Conservation (phyloP, 2,329 filamentous ascomycete species). For the Rugonectria rugulosa region DNA sequence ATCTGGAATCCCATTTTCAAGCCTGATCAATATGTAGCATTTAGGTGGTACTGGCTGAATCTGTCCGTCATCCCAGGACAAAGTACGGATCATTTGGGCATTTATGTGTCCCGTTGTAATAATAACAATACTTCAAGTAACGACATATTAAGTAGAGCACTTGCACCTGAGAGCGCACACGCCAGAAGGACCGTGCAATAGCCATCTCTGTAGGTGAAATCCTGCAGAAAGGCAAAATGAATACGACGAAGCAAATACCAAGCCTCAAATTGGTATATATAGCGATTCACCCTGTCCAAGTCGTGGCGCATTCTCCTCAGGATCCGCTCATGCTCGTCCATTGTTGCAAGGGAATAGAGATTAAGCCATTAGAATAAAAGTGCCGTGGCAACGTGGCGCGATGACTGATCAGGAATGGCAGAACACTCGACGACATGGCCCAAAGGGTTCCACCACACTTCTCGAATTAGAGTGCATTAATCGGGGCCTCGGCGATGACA, state of each 20-base stretch:
- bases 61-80: no score
- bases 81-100: no score
- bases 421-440: constrained; percentile 14
- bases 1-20: neutral
- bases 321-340: neutral
- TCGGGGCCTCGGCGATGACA: constrained; percentile 6
- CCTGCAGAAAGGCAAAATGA: no score
- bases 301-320: no score
- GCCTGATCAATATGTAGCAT: neutral
- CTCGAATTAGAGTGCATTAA: constrained; percentile 2
- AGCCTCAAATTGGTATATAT: no score
- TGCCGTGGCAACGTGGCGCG: constrained; percentile 40
- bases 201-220: no score
- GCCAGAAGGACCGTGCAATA: no score
- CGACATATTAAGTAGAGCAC: no score
- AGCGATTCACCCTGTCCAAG: no score
- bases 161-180: neutral
- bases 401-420: constrained; percentile 36
- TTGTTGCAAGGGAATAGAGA: neutral
- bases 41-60: neutral
- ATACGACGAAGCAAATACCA: no score
- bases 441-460: constrained; percentile 27
- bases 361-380: constrained; percentile 37
- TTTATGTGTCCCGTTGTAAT: no score
- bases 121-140: no score